phyloP scores from a whole-genome alignment of 2,329 filamentous ascomycete species.

The Periglandula ipomoeae region DNA sequence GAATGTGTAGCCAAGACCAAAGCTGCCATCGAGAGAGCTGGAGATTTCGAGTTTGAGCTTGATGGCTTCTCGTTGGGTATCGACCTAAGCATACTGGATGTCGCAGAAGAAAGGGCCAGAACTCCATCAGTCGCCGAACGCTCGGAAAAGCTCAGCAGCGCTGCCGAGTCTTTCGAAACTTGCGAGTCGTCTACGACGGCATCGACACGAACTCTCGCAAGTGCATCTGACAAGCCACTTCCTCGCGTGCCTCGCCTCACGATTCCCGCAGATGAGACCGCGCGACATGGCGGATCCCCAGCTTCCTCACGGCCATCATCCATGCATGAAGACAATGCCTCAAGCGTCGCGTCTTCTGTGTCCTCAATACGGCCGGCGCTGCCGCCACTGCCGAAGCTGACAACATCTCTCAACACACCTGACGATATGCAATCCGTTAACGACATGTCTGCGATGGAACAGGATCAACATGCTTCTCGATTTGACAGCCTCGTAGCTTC shows the following conservation, averaged over 20 bases:
- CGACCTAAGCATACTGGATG: slow-evolving; percentile 42
- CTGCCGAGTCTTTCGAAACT: slow-evolving; percentile 29
- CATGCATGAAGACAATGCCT: slow-evolving; percentile 30
- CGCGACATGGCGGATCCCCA: slow-evolving; percentile 23
- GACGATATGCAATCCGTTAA: slow-evolving; percentile 34
- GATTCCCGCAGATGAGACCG: slow-evolving; percentile 22
- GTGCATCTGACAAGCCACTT: slow-evolving; percentile 56
- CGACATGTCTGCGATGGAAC: slow-evolving; percentile 38
- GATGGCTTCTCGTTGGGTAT: slow-evolving; percentile 47
- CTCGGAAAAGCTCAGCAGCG: slow-evolving; percentile 29
- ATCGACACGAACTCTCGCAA: slow-evolving; percentile 25
- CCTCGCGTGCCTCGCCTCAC: slow-evolving; percentile 54
- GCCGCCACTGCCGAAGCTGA: slow-evolving; percentile 48
- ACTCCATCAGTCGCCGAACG: slow-evolving; percentile 24
- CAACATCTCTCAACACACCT: slow-evolving; percentile 37
- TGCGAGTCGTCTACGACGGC: slow-evolving; percentile 25
- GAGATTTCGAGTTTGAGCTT: slow-evolving; percentile 82
- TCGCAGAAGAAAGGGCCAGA: slow-evolving; percentile 23
- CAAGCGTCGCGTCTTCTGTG: slow-evolving; percentile 35
- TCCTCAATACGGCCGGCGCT: slow-evolving; percentile 39
- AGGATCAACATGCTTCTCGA: slow-evolving; percentile 44
- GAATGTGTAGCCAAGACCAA: slow-evolving; percentile 86
- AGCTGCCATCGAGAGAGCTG: slow-evolving; percentile 75
- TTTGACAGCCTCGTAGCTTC: slow-evolving; percentile 66
- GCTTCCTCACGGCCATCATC: slow-evolving; percentile 35